Conservation (phyloP, 768 basidiomycete species). For the Hygrophorus russula region DNA sequence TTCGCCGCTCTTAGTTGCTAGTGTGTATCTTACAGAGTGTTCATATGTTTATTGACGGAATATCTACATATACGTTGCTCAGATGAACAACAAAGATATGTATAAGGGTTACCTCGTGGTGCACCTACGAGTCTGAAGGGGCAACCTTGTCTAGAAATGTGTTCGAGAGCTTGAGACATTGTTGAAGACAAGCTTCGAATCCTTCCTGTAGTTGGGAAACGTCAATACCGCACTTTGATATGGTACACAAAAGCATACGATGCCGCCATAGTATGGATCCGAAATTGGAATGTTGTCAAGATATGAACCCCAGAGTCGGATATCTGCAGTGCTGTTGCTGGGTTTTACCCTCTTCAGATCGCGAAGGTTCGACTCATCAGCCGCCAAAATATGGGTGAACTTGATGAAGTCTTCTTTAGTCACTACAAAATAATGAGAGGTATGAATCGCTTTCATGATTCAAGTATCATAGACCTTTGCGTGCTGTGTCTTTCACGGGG, state of each 20-base stretch:
- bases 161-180: conserved; percentile 62
- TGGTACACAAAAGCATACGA: conserved; percentile 25
- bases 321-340: conserved; percentile 42
- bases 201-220: conserved; percentile 33
- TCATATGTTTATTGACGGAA: too few relatives aligned
- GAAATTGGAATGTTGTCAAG: conserved; percentile 57
- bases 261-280: conserved; percentile 79
- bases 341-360: conserved; percentile 44
- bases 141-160: conserved; percentile 66
- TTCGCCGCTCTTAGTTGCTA: not conserved
- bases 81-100: too few relatives aligned
- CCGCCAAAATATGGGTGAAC: conserved; percentile 81
- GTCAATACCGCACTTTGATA: not conserved
- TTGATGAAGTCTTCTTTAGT: conserved; percentile 49
- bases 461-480: conserved; percentile 23
- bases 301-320: conserved; percentile 77
- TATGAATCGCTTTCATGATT: too few relatives aligned
- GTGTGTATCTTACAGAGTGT: too few relatives aligned
- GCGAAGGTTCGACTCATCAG: conserved; percentile 68
- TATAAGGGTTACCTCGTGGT: too few relatives aligned
- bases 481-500: conserved; percentile 57
- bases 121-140: conserved; percentile 9
- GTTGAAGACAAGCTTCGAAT: conserved; percentile 71
- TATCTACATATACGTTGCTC: too few relatives aligned
- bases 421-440: conserved; percentile 17